Conservation (phyloP, 2,329 filamentous ascomycete species). For the Penicillium sp. region DNA sequence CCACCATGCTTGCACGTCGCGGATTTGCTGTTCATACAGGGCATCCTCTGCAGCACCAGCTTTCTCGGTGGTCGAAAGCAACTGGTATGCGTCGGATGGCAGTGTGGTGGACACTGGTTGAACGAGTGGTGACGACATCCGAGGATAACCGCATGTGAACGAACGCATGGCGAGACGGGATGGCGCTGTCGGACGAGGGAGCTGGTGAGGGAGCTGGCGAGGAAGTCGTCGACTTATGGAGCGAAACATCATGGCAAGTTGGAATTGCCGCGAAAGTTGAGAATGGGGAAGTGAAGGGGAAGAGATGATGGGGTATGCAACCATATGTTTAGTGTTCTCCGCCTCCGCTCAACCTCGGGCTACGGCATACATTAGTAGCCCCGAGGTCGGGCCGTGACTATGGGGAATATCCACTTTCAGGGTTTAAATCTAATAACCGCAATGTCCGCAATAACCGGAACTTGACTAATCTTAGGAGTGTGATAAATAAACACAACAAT, state of each 20-base stretch:
- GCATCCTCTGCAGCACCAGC: slow-evolving; percentile 78
- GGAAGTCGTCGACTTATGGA: slow-evolving; percentile 36
- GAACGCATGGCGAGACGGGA: slow-evolving; percentile 31
- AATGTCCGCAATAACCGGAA: neutral
- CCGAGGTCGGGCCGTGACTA: neutral
- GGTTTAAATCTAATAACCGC: neutral
- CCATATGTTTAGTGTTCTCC: neutral
- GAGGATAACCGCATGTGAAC: slow-evolving; percentile 40
- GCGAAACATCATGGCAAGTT: slow-evolving; percentile 33
- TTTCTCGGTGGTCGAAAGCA: slow-evolving; percentile 76
- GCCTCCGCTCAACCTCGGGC: neutral
- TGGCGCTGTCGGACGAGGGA: slow-evolving; percentile 22
- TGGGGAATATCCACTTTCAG: neutral
- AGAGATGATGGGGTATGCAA: neutral
- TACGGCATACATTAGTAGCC: too few relatives aligned
- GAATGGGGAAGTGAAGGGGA: neutral
- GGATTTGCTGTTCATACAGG: slow-evolving; percentile 78
- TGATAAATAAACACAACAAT: too few relatives aligned
- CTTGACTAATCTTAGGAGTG: too few relatives aligned
- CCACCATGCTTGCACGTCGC: slow-evolving; percentile 91
- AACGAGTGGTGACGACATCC: slow-evolving; percentile 59
- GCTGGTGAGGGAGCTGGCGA: slow-evolving; percentile 31
- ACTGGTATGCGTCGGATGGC: slow-evolving; percentile 78
- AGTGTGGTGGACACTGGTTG: slow-evolving; percentile 60
- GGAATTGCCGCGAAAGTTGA: neutral